Base-by-base conservation (phyloP, 208 protist genomes). In the Acanthamoeba culbertsoni region DNA sequence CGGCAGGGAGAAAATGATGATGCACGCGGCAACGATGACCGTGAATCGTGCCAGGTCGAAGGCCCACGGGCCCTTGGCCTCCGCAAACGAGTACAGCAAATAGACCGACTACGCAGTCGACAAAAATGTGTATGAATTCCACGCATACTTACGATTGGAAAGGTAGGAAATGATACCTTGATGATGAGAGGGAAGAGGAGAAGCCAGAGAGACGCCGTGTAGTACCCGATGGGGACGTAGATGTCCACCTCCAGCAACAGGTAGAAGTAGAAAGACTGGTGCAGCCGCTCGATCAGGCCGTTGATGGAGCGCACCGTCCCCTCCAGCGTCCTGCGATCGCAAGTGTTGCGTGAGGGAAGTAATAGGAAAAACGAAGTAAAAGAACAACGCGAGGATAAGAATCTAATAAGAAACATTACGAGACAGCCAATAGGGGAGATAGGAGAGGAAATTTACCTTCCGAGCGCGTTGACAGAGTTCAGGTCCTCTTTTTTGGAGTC, bases 231-330 rank as follows among this genome's bases (percentile, higher is more conserved):
- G 33, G 95, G 93, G 14, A 95, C 48, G 68, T 95, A 96, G 23
- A 37, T 62, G 37, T 59, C 82, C 4, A 94, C 63, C 18, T 84
- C 75, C 35, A 93, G 93, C 42, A 96, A 82, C 20, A 96, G 43
- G 43, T 96, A 96, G 20, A 93, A 96, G 31, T 95, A 96, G 84
- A 95, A 96, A 0, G 95, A 96, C 68, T 96, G 95, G 77, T 96
- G 95, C 8, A 96, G 77, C n/a, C 51, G 77, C 48, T 96, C 95
- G 18, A 95, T 86, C 5, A 96, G 31, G 33, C 94, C 94, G 75
- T 94, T 96, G 4, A 96, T 31, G 20, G 63, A 89, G 28, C 95
- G 31, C n/a, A 96, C 18, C 0, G 92, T 93, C 20, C 93, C 93
- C n/a, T 94, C 57, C 37, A 95, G 26, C 20, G 93, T 62, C 23